These are phyloP conservation scores for Chenopodium album DNA, from an alignment of 148 eudicot genomes.

Conservation along the genomic window DNA sequence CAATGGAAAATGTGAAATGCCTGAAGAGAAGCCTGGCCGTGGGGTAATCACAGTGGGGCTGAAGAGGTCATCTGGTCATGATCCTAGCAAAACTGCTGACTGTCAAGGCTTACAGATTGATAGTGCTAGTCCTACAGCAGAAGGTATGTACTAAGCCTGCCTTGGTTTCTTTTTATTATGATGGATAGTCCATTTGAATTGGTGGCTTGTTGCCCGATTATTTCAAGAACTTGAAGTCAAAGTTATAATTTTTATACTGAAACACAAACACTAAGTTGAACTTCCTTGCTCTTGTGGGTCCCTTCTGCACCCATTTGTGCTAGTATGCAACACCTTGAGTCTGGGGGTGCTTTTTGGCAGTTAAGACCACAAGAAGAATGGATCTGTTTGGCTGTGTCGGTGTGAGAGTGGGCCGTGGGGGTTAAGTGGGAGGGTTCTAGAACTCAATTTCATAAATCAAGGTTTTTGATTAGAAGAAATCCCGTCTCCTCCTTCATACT, in stretches of 20 bases:
- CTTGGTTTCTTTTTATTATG: neutral
- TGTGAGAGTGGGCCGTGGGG: neutral
- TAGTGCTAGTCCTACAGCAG: neutral
- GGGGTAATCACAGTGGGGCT: conserved; percentile 56
- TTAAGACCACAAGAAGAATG: neutral
- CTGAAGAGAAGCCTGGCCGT: conserved; percentile 45
- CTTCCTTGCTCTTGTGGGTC: neutral
- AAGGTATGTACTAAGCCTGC: conserved; percentile 19
- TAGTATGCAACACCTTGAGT: neutral
- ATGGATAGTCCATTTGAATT: neutral
- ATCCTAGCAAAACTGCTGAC: conserved; percentile 11
- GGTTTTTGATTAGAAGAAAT: neutral
- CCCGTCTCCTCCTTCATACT: neutral
- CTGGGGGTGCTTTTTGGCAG: neutral
- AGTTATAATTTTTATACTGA: neutral
- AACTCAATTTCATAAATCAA: neutral
- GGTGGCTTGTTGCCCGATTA: neutral
- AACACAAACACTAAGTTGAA: neutral
- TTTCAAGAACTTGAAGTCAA: neutral
- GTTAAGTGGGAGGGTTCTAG: too few relatives aligned
- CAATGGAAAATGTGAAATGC: conserved; percentile 47
- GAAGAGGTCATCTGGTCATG: conserved; percentile 34
- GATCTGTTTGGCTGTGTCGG: neutral
- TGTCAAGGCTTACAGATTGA: conserved; percentile 10
- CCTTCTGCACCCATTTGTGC: neutral